Evolutionary conservation across 2,329 filamentous ascomycete genomes (phyloP).

Genomic region (Chlorencoelia australis): DNA sequence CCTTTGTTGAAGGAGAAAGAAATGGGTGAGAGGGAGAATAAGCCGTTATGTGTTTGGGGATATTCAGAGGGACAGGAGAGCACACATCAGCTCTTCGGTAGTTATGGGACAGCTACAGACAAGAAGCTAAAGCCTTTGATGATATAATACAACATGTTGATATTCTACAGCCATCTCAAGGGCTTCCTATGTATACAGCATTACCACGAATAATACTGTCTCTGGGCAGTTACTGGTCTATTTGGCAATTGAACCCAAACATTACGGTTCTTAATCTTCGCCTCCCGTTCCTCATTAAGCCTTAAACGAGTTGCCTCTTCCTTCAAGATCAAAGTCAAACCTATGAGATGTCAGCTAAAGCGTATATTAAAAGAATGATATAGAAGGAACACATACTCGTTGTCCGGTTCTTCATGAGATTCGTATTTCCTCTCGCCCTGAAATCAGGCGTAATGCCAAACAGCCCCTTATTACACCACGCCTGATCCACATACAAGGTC

Average conservation of each 20-base stretch:
- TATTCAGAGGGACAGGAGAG: too few species aligned
- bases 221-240: slow-evolving; percentile 71
- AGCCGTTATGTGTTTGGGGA: too few species aligned
- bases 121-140: too few species aligned
- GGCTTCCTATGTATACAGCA: too few species aligned
- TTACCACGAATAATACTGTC: slow-evolving; percentile 89
- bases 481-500: slow-evolving; percentile 82
- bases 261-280: slow-evolving; percentile 63
- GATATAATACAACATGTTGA: too few species aligned
- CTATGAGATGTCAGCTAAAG: slow-evolving; percentile 33
- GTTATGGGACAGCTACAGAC: too few species aligned
- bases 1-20: too few species aligned
- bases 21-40: too few species aligned
- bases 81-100: too few species aligned
- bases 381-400: slow-evolving; percentile 75
- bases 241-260: slow-evolving; percentile 86
- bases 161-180: too few species aligned
- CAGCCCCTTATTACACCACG: slow-evolving; percentile 74
- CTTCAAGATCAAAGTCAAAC: slow-evolving; percentile 73
- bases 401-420: slow-evolving; percentile 58
- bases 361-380: too few species aligned
- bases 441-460: slow-evolving; percentile 51
- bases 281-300: slow-evolving; percentile 65
- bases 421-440: slow-evolving; percentile 64
- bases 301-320: slow-evolving; percentile 86